Evolutionary conservation across 1,139 yeast genomes (phyloP), one percentile per base, ranked within the genome.

Genomic region (Candida frijolesensis): DNA sequence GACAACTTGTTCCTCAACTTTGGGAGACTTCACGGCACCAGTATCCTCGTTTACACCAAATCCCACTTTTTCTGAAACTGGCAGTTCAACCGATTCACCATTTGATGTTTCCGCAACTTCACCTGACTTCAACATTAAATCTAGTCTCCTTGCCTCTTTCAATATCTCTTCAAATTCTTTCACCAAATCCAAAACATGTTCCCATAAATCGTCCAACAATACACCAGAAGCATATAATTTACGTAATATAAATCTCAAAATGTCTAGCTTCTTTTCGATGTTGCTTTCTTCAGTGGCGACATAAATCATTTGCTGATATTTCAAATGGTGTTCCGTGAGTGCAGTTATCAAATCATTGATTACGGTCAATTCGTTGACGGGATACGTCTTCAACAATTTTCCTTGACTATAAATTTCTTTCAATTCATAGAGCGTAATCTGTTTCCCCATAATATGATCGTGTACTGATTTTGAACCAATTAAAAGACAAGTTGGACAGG

Each of bases 401-500:
- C 81, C 73, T 4, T 69, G 67, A 7, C 66, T 60, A 10, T 63
- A 54, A 2, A 65, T 51, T 10, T 53, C 54, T 1, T 49, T 48
- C 10, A 69, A 53, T 34, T 59, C 63, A 6, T 47, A 49, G 16
- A 58, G 61, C 3, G 67, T 61, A 1, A 67, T 46, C 47, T 69
- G 73, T 4, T 57, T 54, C 0, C 46, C 35, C 8, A 67, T 53
- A 46, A 52, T 58, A 2, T 44, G 48, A 48, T 67, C 70, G 14
- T 53, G 47, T 1, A 19, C 25, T 2, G 53, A 53, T 5, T 69
- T 65, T 25, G 63, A 65, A 25, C 63, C 65, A 4, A 66, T 55
- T 48, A 59, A 62, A 53, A 47, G 74, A 68, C 97, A 90, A 9
- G 87, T 66, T 0, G 94, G 89, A 70, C 97, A 90, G 2, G 76